Evolutionary conservation across 768 basidiomycete genomes (phyloP).

Genomic region (Clitopilus hobsonii): DNA sequence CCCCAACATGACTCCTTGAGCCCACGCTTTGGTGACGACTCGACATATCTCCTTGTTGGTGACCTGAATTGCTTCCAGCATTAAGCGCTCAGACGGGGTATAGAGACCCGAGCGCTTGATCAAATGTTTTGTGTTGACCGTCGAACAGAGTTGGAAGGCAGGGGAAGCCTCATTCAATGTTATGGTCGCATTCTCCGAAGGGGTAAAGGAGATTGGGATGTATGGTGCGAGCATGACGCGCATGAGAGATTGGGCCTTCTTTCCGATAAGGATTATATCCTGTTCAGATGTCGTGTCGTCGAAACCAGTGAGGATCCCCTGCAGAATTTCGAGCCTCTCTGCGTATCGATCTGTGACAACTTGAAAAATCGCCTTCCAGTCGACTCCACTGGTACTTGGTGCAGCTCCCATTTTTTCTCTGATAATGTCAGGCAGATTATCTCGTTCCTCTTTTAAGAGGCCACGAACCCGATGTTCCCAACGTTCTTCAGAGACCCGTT

Average conservation of each 20-base stretch:
- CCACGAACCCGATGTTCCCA: slow-evolving; percentile 5
- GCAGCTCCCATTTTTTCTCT: neutral
- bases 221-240: neutral
- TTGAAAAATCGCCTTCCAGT: neutral
- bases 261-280: neutral
- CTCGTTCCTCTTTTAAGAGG: neutral
- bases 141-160: neutral
- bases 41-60: neutral
- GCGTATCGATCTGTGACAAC: neutral
- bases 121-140: neutral
- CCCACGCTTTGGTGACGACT: neutral
- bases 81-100: neutral
- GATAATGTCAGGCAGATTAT: neutral
- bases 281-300: neutral
- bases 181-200: neutral
- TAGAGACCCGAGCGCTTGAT: neutral
- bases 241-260: neutral
- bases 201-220: neutral
- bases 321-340: neutral
- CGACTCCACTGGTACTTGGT: neutral
- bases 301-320: neutral
- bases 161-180: neutral
- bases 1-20: neutral
- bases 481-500: slow-evolving; percentile 24
- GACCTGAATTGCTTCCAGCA: neutral